Conservation (phyloP, 2,329 filamentous ascomycete species). For the Fusarium mundagurra region DNA sequence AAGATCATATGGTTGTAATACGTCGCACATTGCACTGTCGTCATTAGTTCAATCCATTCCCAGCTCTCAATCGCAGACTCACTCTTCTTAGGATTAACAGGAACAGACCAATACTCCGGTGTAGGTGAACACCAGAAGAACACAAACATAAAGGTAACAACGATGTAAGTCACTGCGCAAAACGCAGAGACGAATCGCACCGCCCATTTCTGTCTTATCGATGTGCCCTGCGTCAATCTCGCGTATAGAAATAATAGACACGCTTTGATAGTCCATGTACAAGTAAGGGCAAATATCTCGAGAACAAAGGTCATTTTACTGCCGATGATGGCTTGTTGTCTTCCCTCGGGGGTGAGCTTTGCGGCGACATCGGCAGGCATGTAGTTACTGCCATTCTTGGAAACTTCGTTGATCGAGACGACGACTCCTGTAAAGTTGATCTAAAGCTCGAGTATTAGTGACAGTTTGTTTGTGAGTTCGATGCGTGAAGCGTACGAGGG, state of each 20-base stretch:
- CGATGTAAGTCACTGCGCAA: conserved; percentile 55
- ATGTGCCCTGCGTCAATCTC: conserved; percentile 56
- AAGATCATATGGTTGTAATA: conserved; percentile 60
- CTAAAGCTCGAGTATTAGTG: not conserved
- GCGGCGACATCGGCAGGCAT: conserved; percentile 49
- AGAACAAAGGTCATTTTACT: conserved; percentile 64
- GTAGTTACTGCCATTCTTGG: conserved; percentile 57
- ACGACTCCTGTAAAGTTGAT: conserved; percentile 54
- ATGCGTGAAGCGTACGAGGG: conserved; percentile 46
- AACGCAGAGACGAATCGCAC: conserved; percentile 57
- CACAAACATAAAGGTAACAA: conserved; percentile 61
- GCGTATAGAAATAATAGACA: conserved; percentile 63
- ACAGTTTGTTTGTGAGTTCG: not conserved
- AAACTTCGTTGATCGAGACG: conserved; percentile 54
- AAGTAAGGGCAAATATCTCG: conserved; percentile 62
- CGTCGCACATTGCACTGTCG: conserved; percentile 54
- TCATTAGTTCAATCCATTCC: conserved; percentile 1
- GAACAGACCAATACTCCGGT: conserved; percentile 62
- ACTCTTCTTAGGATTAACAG: conserved; percentile 43
- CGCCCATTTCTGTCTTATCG: conserved; percentile 46
- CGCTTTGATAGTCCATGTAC: conserved; percentile 63
- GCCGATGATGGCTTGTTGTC: conserved; percentile 57
- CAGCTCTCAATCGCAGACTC: not conserved
- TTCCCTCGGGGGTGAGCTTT: conserved; percentile 56
- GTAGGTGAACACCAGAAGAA: conserved; percentile 65